Percentiles rank a stretch among this genome's conserved stretches.
Evolutionary conservation across 805 yeast genomes (phyloP).

Genomic region (Starmerella powellii): DNA sequence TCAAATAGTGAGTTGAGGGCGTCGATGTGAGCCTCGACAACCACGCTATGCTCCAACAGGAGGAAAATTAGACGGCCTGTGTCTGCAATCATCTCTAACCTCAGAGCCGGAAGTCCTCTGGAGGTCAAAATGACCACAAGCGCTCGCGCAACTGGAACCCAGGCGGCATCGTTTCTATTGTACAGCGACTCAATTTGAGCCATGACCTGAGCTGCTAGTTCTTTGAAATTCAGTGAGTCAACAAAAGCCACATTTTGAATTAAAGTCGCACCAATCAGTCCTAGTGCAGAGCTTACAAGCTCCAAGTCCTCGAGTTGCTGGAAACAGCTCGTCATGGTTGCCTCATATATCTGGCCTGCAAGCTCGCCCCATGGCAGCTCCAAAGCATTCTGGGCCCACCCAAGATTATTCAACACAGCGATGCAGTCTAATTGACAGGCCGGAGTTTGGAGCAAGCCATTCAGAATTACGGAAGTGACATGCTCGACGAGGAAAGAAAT

Average conservation of each 20-base stretch:
- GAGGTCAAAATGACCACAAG: constrained; percentile 8
- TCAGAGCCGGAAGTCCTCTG: constrained; percentile 1
- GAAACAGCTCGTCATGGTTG: constrained; percentile 8
- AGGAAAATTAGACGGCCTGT: constrained; percentile 10
- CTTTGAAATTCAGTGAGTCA: not conserved
- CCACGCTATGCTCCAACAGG: constrained; percentile 16
- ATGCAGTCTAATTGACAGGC: constrained; percentile 45
- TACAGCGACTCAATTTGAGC: constrained; percentile 4
- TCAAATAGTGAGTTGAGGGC: constrained; percentile 59
- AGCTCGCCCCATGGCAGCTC: constrained; percentile 30
- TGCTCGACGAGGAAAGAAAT: constrained; percentile 14
- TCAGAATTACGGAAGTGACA: constrained; percentile 29
- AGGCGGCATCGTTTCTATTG: constrained; percentile 1
- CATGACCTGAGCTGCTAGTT: not conserved
- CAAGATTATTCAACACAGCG: constrained; percentile 53
- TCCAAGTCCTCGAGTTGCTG: constrained; percentile 21
- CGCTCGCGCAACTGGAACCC: constrained; percentile 9
- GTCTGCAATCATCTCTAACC: not conserved
- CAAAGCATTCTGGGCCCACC: constrained; percentile 21
- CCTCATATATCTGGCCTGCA: constrained; percentile 25
- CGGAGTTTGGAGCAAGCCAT: constrained; percentile 15
- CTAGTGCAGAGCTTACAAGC: constrained; percentile 23
- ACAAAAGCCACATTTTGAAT: constrained; percentile 15
- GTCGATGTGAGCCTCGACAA: constrained; percentile 41
- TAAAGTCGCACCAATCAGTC: constrained; percentile 14